Evolutionary conservation across 345 rosid species (phyloP), one percentile per base, ranked within the genome.

Genomic region (Stellera chamaejasme): DNA sequence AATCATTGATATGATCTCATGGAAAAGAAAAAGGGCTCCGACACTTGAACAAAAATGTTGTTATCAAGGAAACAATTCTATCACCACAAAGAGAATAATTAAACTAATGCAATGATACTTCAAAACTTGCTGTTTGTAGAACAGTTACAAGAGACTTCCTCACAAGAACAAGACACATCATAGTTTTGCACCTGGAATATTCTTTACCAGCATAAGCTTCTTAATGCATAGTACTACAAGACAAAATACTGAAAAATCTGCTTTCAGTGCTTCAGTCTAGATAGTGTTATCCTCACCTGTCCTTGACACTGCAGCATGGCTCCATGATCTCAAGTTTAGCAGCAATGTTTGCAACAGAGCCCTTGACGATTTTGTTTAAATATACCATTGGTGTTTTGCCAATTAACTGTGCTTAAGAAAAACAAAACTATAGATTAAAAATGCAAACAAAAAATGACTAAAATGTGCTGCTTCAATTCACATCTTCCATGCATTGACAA

Each of bases 331-430:
- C 98, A 42, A 92, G 95, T 74, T 92, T 92, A 60, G 95, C 98
- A 44, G 98, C 95, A 58, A 92, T 66, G 9, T 68, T 82, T 3
- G 96, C 93, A 0, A 72, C 88, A 54, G 82, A 88, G 15, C 93
- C 95, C 36, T 86, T 91, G 26, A 85, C 79, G 23, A 88, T 72
- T n/a, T 79, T 86, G 70, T 92, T 88, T 72, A 92, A 81, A 69
- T 85, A 92, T 25, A 92, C 95, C 96, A 92, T 83, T 10, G 96
- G 98, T 36, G 98, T 88, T 57, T 82, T 92, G 50, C 98, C 98
- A 62, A 88, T 88, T 36, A 92, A 83, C 96, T 88, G 80, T 32
- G 27, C 64, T 54, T 10, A 65, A 60, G 51, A 5, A 5, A 32
- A 32, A n/a, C n/a, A 61, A 12, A 54, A 44, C 5, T 52, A 52